These are phyloP conservation scores for Plasmopara viticola DNA, from an alignment of 352 stramenopile species.

Conservation along the genomic window DNA sequence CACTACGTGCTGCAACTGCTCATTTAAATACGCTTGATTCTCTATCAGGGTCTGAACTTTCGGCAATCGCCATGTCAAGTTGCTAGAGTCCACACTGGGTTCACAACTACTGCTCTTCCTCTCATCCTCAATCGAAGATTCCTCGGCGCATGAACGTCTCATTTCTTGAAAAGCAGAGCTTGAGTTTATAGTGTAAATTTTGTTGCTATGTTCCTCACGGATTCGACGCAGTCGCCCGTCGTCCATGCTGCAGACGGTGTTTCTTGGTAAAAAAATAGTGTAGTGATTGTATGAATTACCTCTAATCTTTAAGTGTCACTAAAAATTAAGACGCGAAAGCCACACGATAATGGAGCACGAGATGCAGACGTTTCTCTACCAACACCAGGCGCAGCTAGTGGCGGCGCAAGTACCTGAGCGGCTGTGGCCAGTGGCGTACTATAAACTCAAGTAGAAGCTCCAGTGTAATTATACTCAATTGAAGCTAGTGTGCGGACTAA, in stretches of 20 bases:
- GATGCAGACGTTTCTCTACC: slow-evolving; percentile 37
- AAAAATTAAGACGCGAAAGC: not conserved
- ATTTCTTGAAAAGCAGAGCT: slow-evolving; percentile 12
- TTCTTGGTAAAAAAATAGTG: too few species aligned
- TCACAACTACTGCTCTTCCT: slow-evolving; percentile 9
- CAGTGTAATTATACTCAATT: not conserved
- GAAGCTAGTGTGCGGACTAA: slow-evolving; percentile 4
- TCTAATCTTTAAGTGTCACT: slow-evolving; percentile 1
- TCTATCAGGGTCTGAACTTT: slow-evolving; percentile 29
- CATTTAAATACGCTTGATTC: slow-evolving; percentile 56
- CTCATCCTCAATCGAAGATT: slow-evolving; percentile 11
- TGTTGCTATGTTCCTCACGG: slow-evolving; percentile 8
- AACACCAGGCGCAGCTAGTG: slow-evolving; percentile 40
- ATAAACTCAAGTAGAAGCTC: slow-evolving; percentile 41
- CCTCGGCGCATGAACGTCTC: slow-evolving; percentile 21
- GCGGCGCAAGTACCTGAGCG: slow-evolving; percentile 31
- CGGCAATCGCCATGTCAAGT: slow-evolving; percentile 41
- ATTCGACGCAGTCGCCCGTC: not conserved
- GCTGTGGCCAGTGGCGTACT: slow-evolving; percentile 39
- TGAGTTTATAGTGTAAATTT: slow-evolving; percentile 19
- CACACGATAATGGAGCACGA: slow-evolving; percentile 22
- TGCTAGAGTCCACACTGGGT: not conserved
- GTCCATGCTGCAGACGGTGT: slow-evolving; percentile 12
- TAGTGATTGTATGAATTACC: not conserved
- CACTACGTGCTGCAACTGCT: slow-evolving; percentile 53